These are phyloP conservation scores for Penicillium pancosmium DNA, from an alignment of 495 filamentous ascomycete genomes.

Conservation along the genomic window DNA sequence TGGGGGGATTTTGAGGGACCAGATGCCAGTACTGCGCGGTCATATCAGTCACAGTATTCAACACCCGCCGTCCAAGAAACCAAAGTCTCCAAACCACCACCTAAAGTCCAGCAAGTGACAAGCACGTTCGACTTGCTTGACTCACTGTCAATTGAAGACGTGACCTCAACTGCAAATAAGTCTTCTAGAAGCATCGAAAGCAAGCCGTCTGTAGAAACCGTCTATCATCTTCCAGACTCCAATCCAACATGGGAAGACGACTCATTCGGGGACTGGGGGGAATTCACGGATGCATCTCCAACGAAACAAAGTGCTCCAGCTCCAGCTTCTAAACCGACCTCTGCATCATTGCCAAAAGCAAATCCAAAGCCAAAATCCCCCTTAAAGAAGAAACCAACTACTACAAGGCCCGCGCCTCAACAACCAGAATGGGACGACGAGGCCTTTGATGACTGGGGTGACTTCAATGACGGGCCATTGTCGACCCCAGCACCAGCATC, in stretches of 20 bases:
- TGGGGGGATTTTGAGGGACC: constrained; percentile 78
- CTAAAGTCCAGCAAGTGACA: neutral
- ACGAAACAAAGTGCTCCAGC: neutral
- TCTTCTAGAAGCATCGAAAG: neutral
- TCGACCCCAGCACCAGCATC: constrained; percentile 9
- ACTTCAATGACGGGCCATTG: constrained; percentile 42
- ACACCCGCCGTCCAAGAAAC: constrained; percentile 7
- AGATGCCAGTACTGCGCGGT: constrained; percentile 46
- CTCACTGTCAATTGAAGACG: constrained; percentile 29
- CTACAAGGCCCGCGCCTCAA: constrained; percentile 23
- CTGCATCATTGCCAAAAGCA: neutral
- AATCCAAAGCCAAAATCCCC: constrained; percentile 1
- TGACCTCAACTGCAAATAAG: constrained; percentile 7
- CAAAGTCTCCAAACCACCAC: neutral
- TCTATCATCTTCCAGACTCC: constrained; percentile 3
- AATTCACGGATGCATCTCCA: constrained; percentile 32
- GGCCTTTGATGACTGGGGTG: constrained; percentile 44
- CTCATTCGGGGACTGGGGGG: constrained; percentile 24
- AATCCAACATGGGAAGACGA: constrained; percentile 24
- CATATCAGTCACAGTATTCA: constrained; percentile 48
- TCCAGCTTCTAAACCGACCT: neutral
- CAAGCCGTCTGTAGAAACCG: constrained; percentile 6
- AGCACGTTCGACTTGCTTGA: constrained; percentile 28
- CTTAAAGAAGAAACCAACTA: constrained; percentile 2
- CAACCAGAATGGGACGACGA: constrained; percentile 63